Evolutionary conservation across 495 filamentous ascomycete genomes (phyloP).

Genomic region (Talaromyces trachyspermus): DNA sequence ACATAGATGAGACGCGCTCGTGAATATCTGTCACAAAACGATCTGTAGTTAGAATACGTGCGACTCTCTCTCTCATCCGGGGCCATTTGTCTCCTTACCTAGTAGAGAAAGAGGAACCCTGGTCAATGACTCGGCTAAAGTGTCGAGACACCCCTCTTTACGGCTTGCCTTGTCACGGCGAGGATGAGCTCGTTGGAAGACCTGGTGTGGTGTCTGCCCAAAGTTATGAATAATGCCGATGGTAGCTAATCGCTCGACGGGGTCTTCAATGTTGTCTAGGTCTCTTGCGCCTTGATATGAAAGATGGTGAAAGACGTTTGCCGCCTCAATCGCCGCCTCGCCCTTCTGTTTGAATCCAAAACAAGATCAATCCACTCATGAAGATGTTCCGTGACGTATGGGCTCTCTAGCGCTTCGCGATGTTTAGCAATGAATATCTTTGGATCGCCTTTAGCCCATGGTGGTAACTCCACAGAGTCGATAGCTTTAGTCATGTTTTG

Average conservation of each 20-base stretch:
- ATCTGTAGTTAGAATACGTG: neutral
- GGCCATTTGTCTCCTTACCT: slow-evolving; percentile 30
- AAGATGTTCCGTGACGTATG: slow-evolving; percentile 81
- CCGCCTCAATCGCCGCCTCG: slow-evolving; percentile 81
- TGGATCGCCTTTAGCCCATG: slow-evolving; percentile 95
- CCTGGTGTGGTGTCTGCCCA: slow-evolving; percentile 92
- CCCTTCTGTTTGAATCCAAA: slow-evolving; percentile 95
- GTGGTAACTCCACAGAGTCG: slow-evolving; percentile 77
- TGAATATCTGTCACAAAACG: slow-evolving; percentile 50
- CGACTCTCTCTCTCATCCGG: neutral
- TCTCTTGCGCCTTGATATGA: slow-evolving; percentile 93
- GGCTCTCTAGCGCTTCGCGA: slow-evolving; percentile 87
- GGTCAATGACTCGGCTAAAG: slow-evolving; percentile 65
- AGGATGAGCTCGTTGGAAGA: slow-evolving; percentile 76
- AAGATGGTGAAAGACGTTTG: slow-evolving; percentile 92
- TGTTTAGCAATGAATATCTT: slow-evolving; percentile 94
- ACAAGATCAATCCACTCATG: slow-evolving; percentile 96
- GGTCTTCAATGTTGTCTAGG: slow-evolving; percentile 84
- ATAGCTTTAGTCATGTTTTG: slow-evolving; percentile 74
- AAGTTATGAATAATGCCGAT: slow-evolving; percentile 98
- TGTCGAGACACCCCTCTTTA: slow-evolving; percentile 66
- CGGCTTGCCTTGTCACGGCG: slow-evolving; percentile 55
- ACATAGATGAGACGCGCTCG: slow-evolving; percentile 71
- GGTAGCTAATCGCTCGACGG: slow-evolving; percentile 71
- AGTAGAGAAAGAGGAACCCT: slow-evolving; percentile 76